Evolutionary conservation across 352 stramenopile genomes (phyloP), one percentile per base, ranked within the genome.

Genomic region (Pythium scleroteichum): DNA sequence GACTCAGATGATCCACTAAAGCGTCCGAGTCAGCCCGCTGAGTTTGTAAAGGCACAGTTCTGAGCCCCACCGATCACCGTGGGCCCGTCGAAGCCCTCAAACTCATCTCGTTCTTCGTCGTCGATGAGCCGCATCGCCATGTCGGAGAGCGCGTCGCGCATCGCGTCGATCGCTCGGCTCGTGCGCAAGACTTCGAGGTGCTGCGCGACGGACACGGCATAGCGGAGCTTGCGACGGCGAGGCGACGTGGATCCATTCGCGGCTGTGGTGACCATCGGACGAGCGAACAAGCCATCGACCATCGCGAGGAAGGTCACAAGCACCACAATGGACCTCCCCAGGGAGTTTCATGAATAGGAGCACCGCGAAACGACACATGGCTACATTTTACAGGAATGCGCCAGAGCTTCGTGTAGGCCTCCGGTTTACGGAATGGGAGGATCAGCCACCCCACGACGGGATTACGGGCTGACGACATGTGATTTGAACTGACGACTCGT

Each of bases 81-180:
- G 0, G 75, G 63, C 9, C 83, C 83, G 45, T 92, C 81, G 12
- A 66, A 70, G 14, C 72, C 68, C 3, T 72, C 70, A 60, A 92
- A 90, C 10, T 78, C 73, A 13, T 74, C 46, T 17, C 83, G 77
- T 46, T 88, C 81, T 3, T 84, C 59, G 3, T 64, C 24, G 35
- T 87, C 72, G 20, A 78, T 52, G 1, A 90, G 65, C 24, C 79
- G 69, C 77, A 88, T 82, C 22, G 81, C 73, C 42, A 90, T 58
- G 42, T 87, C 71, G 4, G 78, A 77, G 9, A 90, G 56, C 3
- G 75, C 72, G 27, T 86, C 64, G 10, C 75, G 44, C 54, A 88
- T 62, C 0, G 44, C 57, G 0, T 47, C 58, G 32, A 72, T 75
- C 17, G 71, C 38, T 12, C 52, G 61, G 6, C 62, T 62, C 6